Evolutionary conservation across 2,329 filamentous ascomycete genomes (phyloP), one percentile per base, ranked within the genome.

Genomic region (Xylariaceae sp.): DNA sequence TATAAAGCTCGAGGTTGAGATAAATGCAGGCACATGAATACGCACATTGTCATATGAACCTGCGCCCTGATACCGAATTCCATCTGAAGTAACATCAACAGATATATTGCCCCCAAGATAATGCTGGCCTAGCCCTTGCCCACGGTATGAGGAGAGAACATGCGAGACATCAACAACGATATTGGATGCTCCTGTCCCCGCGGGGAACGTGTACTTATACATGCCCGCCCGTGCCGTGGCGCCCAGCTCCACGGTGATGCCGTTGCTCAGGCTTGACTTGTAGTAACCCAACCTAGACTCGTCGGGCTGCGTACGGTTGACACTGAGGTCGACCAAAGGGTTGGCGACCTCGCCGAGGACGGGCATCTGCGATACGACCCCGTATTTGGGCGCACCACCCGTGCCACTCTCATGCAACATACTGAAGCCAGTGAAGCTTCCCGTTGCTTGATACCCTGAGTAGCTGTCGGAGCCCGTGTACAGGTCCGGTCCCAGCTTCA

Each of bases 361-460:
- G 0, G 75, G 78, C 58, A 81, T 66, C 57, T 81, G 77, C 2
- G 74, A 66, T 21, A 81, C 73, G 2, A 82, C 76, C 4, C 81
- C 81, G 44, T 85, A 85, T 56, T 84, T 85, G 1, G 81, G 78
- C 2, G 77, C 78, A 2, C 81, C 81, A 6, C 81, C 81, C 0
- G 80, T 85, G 3, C 80, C 79, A 44, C 73, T 75, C 53, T 82
- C 78, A 48, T 83, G 79, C 51, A 82, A 74, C 70, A 82, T 67
- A 41, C 71, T 76, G 57, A 81, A 80, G 13, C 74, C 77, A 2
- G 69, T 74, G 47, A 81, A 73, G 21, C 70, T 67, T 3, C 76
- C 75, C 18, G 58, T 59, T 0, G 66, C 52, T 32, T 67, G 62
- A 43, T 74, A 77, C 12, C 73, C 73, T 2, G 71, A 75, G 48